Evolutionary conservation across 208 protist species (phyloP), one percentile per base, ranked within the genome.

Genomic region (Novymonas esmeraldas): DNA sequence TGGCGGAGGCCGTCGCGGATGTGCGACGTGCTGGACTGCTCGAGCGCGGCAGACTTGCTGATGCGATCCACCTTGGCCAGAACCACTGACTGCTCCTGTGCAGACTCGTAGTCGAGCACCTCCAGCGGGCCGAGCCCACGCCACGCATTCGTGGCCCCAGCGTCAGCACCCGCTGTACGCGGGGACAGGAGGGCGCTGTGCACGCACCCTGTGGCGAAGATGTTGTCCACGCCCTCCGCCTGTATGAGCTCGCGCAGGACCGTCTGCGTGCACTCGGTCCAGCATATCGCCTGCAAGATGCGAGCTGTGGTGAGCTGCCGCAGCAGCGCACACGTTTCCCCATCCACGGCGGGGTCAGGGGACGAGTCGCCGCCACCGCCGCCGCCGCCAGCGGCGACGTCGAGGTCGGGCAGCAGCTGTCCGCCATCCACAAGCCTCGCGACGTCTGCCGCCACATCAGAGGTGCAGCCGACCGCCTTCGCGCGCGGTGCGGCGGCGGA

Each of bases 71-170:
- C 70, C 20, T 24, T 75, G 45, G 34, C 52, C 55, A 75, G 54
- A 28, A 75, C 56, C 34, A 61, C 57, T 14, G 59, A 64, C 33
- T 64, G 70, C 61, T 75, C 70, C 44, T 75, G 70, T 45, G 70
- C 33, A 13, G 70, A 75, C 45, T 63, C 61, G 61, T 75, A 75
- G 55, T 64, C 70, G 33, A 75, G 70, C 61, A 75, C 70, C 70
- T 75, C 38, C 16, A 75, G 41, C 36, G 70, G 70, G 16, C 70
- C 70, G 36, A 18, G 59, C 38, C 46, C 51, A 24, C 39, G 34
- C 60, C 38, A 45, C 6, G 18, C 60, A 10, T 22, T 18, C n/a
- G 6, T 16, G 34, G 50, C 59, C 16, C 44, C 33, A 6, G 29
- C 24, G 38, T 29, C 56, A 16, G 29, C 49, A 38, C 38, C 26